These are phyloP conservation scores for Helminthosporium solani DNA, from an alignment of 2,329 filamentous ascomycete genomes.

Conservation along the genomic window DNA sequence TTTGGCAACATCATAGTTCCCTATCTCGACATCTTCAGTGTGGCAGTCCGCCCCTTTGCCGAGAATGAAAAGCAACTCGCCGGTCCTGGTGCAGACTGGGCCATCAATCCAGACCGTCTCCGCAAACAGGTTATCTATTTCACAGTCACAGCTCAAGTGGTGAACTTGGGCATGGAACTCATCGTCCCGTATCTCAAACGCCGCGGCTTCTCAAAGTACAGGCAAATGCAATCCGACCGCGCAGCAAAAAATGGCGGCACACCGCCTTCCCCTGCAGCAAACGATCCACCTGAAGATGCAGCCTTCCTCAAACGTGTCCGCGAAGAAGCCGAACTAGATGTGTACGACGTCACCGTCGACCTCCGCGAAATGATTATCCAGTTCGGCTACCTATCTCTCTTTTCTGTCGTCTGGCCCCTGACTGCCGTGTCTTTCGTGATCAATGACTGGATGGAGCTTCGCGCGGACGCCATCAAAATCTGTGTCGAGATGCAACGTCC, in stretches of 20 bases:
- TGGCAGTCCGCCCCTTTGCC: constrained; percentile 72
- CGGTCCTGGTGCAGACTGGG: constrained; percentile 61
- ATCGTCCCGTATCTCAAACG: constrained; percentile 84
- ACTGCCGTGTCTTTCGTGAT: constrained; percentile 83
- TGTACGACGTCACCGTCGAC: constrained; percentile 87
- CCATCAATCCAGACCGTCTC: constrained; percentile 79
- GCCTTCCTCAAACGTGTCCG: constrained; percentile 80
- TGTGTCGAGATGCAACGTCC: constrained; percentile 85
- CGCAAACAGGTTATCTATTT: constrained; percentile 94
- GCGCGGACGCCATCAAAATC: constrained; percentile 92
- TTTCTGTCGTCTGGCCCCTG: constrained; percentile 94
- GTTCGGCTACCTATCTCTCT: constrained; percentile 84
- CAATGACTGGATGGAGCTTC: constrained; percentile 95
- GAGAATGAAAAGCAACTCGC: constrained; percentile 71
- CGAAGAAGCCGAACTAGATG: constrained; percentile 75
- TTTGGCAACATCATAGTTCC: constrained; percentile 84
- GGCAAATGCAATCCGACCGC: constrained; percentile 66
- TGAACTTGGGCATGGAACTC: constrained; percentile 82
- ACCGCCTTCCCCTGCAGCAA: constrained; percentile 50
- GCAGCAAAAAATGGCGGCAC: constrained; percentile 57
- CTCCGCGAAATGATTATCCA: constrained; percentile 67
- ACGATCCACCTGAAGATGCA: constrained; percentile 75
- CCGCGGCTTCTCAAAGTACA: constrained; percentile 73
- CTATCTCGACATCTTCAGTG: constrained; percentile 78
- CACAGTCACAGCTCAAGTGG: constrained; percentile 88